Evolutionary conservation across 495 filamentous ascomycete genomes (phyloP).

Genomic region (Hyphodiscus hymeniophilus): DNA sequence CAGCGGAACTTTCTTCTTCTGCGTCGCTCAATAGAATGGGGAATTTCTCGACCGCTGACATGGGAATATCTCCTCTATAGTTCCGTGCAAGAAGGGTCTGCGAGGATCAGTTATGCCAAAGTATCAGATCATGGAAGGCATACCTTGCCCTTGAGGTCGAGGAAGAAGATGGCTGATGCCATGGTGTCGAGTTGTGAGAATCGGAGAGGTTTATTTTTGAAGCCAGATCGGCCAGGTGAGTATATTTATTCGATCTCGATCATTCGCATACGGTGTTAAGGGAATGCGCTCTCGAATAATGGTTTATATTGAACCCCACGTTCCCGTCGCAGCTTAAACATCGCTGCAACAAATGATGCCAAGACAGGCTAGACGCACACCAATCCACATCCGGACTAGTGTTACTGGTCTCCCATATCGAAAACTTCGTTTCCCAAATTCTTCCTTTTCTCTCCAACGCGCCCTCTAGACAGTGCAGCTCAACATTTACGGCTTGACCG

Average conservation of each 20-base stretch:
- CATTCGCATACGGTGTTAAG: constrained; percentile 8
- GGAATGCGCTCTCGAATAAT: background rate
- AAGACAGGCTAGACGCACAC: background rate
- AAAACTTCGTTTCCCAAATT: constrained; percentile 21
- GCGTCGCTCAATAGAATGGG: constrained; percentile 94
- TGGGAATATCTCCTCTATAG: constrained; percentile 97
- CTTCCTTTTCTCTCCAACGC: constrained; percentile 51
- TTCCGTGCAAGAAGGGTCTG: constrained; percentile 97
- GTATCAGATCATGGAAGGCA: background rate
- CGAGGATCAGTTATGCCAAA: constrained; percentile 9
- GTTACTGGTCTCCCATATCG: background rate
- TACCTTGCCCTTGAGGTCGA: constrained; percentile 99
- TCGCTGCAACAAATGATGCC: background rate
- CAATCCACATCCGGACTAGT: constrained; percentile 7
- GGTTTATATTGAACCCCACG: constrained; percentile 10
- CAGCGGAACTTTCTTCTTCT: constrained; percentile 97
- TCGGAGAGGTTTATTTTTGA: background rate
- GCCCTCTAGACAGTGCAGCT: constrained; percentile 81
- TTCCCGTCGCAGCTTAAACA: constrained; percentile 6
- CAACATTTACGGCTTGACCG: constrained; percentile 52
- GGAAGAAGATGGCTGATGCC: constrained; percentile 98
- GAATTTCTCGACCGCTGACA: constrained; percentile 99
- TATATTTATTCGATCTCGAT: background rate
- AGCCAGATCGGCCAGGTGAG: constrained; percentile 9
- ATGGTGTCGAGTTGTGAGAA: constrained; percentile 39